Percentiles rank a stretch among this genome's conserved stretches.
Evolutionary conservation across 306 rosid species (phyloP).

Genomic region (Gastrolobium villosum): DNA sequence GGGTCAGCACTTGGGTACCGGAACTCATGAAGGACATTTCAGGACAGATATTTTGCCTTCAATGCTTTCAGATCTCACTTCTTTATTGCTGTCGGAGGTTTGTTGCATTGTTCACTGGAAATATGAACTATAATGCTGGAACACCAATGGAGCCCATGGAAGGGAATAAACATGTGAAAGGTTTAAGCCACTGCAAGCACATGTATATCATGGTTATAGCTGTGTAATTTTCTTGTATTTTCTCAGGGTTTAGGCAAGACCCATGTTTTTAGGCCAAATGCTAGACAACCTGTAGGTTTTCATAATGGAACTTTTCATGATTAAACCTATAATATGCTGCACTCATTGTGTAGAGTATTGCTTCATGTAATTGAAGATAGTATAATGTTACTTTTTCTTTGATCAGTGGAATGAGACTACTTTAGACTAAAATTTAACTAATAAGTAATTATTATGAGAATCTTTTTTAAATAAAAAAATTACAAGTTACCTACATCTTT

Average conservation of each 20-base stretch:
- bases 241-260: conserved; percentile 15
- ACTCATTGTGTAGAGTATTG: not conserved
- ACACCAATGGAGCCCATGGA: conserved; percentile 15
- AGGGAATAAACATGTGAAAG: not conserved
- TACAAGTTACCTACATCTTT: no score
- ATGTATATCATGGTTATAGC: not conserved
- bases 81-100: not conserved
- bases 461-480: not conserved
- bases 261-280: not conserved
- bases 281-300: conserved; percentile 8
- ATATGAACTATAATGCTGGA: not conserved
- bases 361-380: not conserved
- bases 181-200: conserved; percentile 14
- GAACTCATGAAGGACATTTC: conserved; percentile 34
- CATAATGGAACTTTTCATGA: not conserved
- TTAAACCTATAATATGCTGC: not conserved
- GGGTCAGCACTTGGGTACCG: conserved; percentile 11
- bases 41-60: conserved; percentile 21
- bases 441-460: not conserved
- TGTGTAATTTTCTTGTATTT: conserved; percentile 5
- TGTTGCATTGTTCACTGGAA: conserved; percentile 17
- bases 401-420: conserved; percentile 9
- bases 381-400: not conserved
- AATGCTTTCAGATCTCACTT: not conserved
- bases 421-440: not conserved